These are phyloP conservation scores for Rhizomucor miehei DNA, from an alignment of 371 early-diverging fungal species.

Conservation along the genomic window DNA sequence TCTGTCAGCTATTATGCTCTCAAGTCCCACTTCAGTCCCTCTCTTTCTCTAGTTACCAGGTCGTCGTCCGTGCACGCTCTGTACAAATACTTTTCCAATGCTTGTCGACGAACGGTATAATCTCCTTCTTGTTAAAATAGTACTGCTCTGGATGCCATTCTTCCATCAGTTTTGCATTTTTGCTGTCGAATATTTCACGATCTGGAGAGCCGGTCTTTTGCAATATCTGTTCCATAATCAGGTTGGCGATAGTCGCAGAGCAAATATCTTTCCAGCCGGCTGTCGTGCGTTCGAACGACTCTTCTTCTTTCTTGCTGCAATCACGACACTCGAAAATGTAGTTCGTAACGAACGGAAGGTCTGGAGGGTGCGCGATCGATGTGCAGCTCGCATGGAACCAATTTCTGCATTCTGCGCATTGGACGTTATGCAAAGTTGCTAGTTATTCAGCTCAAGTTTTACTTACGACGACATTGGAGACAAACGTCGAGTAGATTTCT, in stretches of 20 bases:
- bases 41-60: slow-evolving; percentile 46
- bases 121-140: slow-evolving; percentile 67
- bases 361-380: slow-evolving; percentile 44
- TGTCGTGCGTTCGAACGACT: slow-evolving; percentile 59
- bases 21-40: neutral
- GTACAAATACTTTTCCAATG: slow-evolving; percentile 71
- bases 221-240: slow-evolving; percentile 56
- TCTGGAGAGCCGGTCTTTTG: slow-evolving; percentile 26
- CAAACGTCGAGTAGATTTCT: slow-evolving; percentile 55
- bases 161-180: slow-evolving; percentile 46
- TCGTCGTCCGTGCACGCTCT: slow-evolving; percentile 60
- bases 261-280: slow-evolving; percentile 75
- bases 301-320: slow-evolving; percentile 37
- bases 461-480: slow-evolving; percentile 60
- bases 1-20: neutral
- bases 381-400: slow-evolving; percentile 72
- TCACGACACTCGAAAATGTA: slow-evolving; percentile 57
- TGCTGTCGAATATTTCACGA: slow-evolving; percentile 46
- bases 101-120: slow-evolving; percentile 65
- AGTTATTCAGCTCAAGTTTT: neutral
- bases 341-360: slow-evolving; percentile 62
- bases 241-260: slow-evolving; percentile 63
- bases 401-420: slow-evolving; percentile 49
- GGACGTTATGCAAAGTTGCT: neutral
- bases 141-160: slow-evolving; percentile 57